These are phyloP conservation scores for Trichophyton benhamiae DNA, from an alignment of 2,329 filamentous ascomycete species.

Conservation along the genomic window DNA sequence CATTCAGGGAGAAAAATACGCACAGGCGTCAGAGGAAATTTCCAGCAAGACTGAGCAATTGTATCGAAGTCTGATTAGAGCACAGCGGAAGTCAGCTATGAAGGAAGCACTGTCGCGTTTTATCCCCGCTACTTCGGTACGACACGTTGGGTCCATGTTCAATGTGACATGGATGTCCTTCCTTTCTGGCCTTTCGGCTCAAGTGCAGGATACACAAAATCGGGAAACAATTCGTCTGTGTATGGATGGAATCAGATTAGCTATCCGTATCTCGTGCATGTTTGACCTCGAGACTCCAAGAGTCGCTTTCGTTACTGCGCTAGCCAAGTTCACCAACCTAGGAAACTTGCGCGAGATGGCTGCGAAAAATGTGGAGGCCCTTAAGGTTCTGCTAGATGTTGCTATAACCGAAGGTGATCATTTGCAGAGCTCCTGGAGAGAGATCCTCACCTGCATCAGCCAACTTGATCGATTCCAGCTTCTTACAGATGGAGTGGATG, in stretches of 20 bases:
- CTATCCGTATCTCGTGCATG: slow-evolving; percentile 81
- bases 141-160: slow-evolving; percentile 96
- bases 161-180: slow-evolving; percentile 99
- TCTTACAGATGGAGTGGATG: slow-evolving; percentile 87
- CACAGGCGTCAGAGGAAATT: slow-evolving; percentile 94
- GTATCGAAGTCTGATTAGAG: slow-evolving; percentile 85
- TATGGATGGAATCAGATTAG: slow-evolving; percentile 88
- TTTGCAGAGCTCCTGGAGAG: slow-evolving; percentile 83
- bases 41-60: slow-evolving; percentile 66
- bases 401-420: slow-evolving; percentile 87
- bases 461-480: slow-evolving; percentile 91
- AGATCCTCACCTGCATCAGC: slow-evolving; percentile 87
- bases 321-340: slow-evolving; percentile 88
- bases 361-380: slow-evolving; percentile 87
- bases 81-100: slow-evolving; percentile 68
- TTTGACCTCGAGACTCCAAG: slow-evolving; percentile 89
- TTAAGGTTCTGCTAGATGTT: slow-evolving; percentile 83
- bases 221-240: slow-evolving; percentile 84
- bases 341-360: slow-evolving; percentile 93
- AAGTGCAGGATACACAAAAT: slow-evolving; percentile 88
- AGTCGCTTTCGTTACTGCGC: slow-evolving; percentile 84
- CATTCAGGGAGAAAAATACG: slow-evolving; percentile 79
- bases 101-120: slow-evolving; percentile 58
- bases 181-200: slow-evolving; percentile 82
- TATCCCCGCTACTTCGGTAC: slow-evolving; percentile 85